phyloP scores from a whole-genome alignment of 2,329 filamentous ascomycete genomes.

The Apiospora malaysiana region DNA sequence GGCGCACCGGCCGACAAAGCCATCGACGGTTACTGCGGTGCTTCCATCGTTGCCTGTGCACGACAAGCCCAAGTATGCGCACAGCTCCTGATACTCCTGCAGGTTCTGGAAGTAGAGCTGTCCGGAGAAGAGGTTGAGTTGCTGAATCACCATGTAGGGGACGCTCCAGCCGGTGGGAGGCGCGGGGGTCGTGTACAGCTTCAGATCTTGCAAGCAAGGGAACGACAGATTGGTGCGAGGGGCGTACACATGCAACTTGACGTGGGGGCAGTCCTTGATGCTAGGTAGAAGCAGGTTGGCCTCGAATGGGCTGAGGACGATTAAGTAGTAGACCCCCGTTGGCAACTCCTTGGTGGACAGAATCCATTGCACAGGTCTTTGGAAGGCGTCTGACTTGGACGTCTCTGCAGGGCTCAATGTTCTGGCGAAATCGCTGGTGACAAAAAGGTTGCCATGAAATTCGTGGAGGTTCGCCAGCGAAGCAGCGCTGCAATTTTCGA shows the following conservation, averaged over 20 bases:
- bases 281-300: slow-evolving; percentile 30
- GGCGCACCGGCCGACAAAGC: slow-evolving; percentile 37
- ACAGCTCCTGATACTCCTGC: slow-evolving; percentile 59
- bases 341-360: slow-evolving; percentile 23
- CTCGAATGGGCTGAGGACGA: slow-evolving; percentile 36
- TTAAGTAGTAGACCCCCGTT: slow-evolving; percentile 17
- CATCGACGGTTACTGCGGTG: slow-evolving; percentile 35
- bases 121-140: slow-evolving; percentile 71
- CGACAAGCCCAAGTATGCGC: slow-evolving; percentile 57
- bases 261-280: slow-evolving; percentile 22
- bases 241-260: slow-evolving; percentile 33
- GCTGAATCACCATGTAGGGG: slow-evolving; percentile 30
- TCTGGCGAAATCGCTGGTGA: slow-evolving; percentile 16
- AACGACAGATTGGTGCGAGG: slow-evolving; percentile 27
- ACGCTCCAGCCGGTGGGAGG: slow-evolving; percentile 20
- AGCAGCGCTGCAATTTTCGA: slow-evolving; percentile 2
- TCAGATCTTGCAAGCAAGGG: slow-evolving; percentile 27
- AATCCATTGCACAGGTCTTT: slow-evolving; percentile 32
- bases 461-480: slow-evolving; percentile 1
- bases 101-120: slow-evolving; percentile 66
- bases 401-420: neutral
- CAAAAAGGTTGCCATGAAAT: neutral
- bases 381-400: slow-evolving; percentile 27
- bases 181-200: slow-evolving; percentile 31
- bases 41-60: slow-evolving; percentile 28